These are phyloP conservation scores for Fusarium irregulare DNA, from an alignment of 2,329 filamentous ascomycete species.

Conservation along the genomic window DNA sequence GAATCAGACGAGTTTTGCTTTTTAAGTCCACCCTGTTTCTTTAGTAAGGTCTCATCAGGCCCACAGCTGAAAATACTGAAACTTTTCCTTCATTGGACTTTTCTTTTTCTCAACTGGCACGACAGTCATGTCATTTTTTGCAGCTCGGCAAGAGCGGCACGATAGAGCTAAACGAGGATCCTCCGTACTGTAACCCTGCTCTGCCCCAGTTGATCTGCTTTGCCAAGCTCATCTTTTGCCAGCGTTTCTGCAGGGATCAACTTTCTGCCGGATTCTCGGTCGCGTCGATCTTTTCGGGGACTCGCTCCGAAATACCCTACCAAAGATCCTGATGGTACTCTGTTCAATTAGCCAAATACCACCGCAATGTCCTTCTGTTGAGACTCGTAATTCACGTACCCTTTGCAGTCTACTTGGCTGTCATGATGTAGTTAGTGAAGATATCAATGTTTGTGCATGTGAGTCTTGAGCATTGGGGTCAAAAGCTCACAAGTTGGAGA, in stretches of 20 bases:
- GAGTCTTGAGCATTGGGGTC: constrained; percentile 12
- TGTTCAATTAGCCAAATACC: background rate
- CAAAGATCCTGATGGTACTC: background rate
- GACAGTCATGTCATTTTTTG: background rate
- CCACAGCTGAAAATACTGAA: background rate
- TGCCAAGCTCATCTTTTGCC: background rate
- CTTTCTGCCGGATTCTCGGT: background rate
- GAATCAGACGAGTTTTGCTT: background rate
- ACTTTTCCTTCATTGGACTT: background rate
- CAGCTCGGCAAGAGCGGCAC: background rate
- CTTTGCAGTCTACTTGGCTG: constrained; percentile 5
- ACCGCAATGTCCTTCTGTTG: background rate
- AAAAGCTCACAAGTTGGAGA: constrained; percentile 27
- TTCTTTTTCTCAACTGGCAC: background rate
- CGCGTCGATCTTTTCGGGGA: constrained; percentile 9
- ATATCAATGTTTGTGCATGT: constrained; percentile 7
- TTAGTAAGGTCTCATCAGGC: background rate
- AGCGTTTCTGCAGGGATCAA: background rate
- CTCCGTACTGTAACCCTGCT: background rate
- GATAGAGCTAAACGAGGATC: background rate
- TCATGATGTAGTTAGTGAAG: background rate
- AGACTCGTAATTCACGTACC: background rate
- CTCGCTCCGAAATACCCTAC: constrained; percentile 1
- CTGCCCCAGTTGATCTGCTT: background rate
- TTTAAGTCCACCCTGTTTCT: background rate